Base-by-base conservation (phyloP, 352 stramenopile genomes). In the Phytopythium aichiense region DNA sequence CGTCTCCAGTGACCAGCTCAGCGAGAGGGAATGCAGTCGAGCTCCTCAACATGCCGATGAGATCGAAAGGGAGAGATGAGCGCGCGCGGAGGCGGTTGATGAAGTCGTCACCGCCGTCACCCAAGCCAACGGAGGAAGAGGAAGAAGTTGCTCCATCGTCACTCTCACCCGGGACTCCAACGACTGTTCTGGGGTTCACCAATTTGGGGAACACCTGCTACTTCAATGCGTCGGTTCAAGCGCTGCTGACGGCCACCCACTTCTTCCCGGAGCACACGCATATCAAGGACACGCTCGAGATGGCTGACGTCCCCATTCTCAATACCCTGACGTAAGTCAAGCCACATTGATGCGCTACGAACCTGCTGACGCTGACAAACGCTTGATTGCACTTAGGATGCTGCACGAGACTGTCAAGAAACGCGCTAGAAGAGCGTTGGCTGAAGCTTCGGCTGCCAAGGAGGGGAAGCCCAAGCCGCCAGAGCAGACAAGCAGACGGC, bases 151-250 rank as follows among this genome's bases (percentile, higher is more conserved):
- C 15, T 6, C 2, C 25, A 16, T 16, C 18, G 0, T 42, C 28
- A 23, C 15, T 42, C 16, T 23, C 18, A 12, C 16, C 50, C 18
- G 50, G 50, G 2, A 51, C 30, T 43, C 71, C 71, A 16, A 76
- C 60, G 30, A 84, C 65, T 2, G 78, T 90, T 37, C 56, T 88
- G 22, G 84, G 84, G 0, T 86, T 92, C 60, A 88, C 76, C 46
- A 98, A 98, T 64, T 52, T 98, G n/a, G 92, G 92, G 56, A 98
- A 98, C 66, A 97, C 92, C 51, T 98, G 92, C 77, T 98, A 97
- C 67, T 96, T 98, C 64, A 97, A 97, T 59, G 82, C 91, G 2
- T 79, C 81, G 12, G 79, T 95, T 43, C 91, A 97, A 67, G 93
- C 87, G 58, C 73, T 99, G 28, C 82, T 89, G 7, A 94, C 98